A percentile compares a stretch with the other conserved stretches of the same genome.
phyloP scores from a whole-genome alignment of 495 filamentous ascomycete species.

The Aspergillus taichungensis region DNA sequence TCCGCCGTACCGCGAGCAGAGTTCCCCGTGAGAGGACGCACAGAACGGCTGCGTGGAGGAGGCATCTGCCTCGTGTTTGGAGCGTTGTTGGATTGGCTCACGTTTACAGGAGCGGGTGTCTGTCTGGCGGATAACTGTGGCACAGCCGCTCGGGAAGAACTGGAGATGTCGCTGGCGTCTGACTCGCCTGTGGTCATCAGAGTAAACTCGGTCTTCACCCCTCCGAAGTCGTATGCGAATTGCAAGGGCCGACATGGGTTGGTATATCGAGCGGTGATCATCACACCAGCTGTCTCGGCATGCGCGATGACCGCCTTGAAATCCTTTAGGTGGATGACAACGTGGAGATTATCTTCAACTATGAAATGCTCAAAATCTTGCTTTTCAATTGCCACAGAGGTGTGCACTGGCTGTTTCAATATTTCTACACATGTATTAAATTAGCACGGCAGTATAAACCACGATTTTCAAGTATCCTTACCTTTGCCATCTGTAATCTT shows the following conservation, averaged over 20 bases:
- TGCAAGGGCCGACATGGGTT: conserved; percentile 76
- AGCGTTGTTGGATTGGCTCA: conserved; percentile 6
- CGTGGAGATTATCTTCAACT: conserved; percentile 71
- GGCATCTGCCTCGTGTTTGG: conserved; percentile 13
- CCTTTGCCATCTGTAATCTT: conserved; percentile 79
- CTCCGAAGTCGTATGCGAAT: conserved; percentile 64
- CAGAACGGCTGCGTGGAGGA: conserved; percentile 19
- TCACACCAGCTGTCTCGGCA: conserved; percentile 64
- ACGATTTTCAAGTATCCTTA: conserved; percentile 22
- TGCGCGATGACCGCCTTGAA: conserved; percentile 85
- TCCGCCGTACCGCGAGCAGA: conserved; percentile 13
- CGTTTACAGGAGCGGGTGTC: conserved; percentile 15
- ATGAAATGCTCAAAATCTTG: conserved; percentile 78
- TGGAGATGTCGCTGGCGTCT: conserved; percentile 31
- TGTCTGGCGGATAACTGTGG: conserved; percentile 30
- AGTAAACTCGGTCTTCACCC: conserved; percentile 77
- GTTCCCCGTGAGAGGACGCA: conserved; percentile 29
- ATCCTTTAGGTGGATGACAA: conserved; percentile 88
- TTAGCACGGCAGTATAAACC: conserved; percentile 2
- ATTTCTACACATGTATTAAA: conserved; percentile 47
- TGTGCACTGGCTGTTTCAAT: conserved; percentile 88
- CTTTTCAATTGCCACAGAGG: conserved; percentile 77
- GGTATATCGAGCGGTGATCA: conserved; percentile 70
- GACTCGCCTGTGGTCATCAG: conserved; percentile 90
- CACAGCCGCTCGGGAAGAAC: conserved; percentile 20